A percentile compares a stretch with the other conserved stretches of the same genome.
These are phyloP conservation scores for Cadophora sp. DNA, from an alignment of 2,329 filamentous ascomycete genomes.

Conservation along the genomic window DNA sequence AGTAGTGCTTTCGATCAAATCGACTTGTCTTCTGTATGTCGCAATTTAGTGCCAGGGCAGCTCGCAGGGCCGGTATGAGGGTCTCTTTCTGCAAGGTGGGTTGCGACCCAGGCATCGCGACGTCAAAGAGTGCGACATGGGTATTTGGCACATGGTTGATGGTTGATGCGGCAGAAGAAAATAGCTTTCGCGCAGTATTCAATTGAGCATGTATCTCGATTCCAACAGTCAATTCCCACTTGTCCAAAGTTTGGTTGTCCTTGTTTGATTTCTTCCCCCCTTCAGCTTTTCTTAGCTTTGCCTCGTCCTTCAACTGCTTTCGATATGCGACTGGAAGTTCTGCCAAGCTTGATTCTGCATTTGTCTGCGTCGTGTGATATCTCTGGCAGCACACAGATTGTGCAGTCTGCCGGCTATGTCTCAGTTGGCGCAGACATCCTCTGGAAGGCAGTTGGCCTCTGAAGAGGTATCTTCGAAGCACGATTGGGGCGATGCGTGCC, in stretches of 20 bases:
- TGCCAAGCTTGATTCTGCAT: slow-evolving; percentile 20
- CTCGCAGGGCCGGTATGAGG: slow-evolving; percentile 87
- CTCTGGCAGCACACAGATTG: slow-evolving; percentile 28
- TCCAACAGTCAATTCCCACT: slow-evolving; percentile 94
- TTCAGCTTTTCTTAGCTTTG: slow-evolving; percentile 54
- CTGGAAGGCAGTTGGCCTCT: slow-evolving; percentile 37
- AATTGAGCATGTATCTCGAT: slow-evolving; percentile 98
- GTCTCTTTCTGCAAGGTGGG: slow-evolving; percentile 84
- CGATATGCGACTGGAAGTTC: slow-evolving; percentile 58
- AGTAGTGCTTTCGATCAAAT: slow-evolving; percentile 98
- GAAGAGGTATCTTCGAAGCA: slow-evolving; percentile 43
- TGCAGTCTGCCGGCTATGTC: slow-evolving; percentile 18
- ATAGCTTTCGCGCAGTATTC: slow-evolving; percentile 87
- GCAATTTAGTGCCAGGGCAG: slow-evolving; percentile 85
- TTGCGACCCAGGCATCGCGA: slow-evolving; percentile 87
- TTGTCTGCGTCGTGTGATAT: slow-evolving; percentile 29
- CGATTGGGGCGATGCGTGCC: slow-evolving; percentile 36
- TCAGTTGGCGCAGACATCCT: slow-evolving; percentile 38
- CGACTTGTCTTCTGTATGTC: slow-evolving; percentile 76
- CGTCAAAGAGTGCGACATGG: slow-evolving; percentile 88
- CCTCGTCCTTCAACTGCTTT: slow-evolving; percentile 75
- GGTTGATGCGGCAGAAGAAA: slow-evolving; percentile 74
- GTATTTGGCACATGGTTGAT: slow-evolving; percentile 77
- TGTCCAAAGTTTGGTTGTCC: slow-evolving; percentile 51
- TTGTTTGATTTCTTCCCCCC: slow-evolving; percentile 42